Conservation (phyloP, 139 green algal species). For the Chlorella ohadii region DNA sequence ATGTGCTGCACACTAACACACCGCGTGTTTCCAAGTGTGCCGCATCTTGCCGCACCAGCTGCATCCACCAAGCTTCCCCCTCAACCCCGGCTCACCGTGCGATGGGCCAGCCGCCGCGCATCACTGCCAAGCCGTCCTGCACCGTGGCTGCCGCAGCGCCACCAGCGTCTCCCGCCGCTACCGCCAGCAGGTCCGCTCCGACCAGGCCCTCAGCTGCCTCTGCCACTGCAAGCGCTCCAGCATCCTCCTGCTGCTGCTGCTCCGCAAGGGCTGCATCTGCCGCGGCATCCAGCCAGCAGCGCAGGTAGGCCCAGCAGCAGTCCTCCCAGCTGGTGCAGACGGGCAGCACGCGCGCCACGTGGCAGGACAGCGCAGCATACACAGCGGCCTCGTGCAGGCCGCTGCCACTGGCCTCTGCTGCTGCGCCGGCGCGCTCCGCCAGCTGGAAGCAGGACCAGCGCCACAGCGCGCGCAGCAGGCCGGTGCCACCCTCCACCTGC, state of each 20-base stretch:
- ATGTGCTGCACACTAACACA: too few species aligned
- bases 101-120: constrained; percentile 28
- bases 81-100: background rate
- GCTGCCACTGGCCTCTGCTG: background rate
- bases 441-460: constrained; percentile 69
- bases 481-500: constrained; percentile 49
- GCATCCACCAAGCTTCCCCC: too few species aligned
- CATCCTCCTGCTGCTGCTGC: background rate
- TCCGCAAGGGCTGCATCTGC: constrained; percentile 44
- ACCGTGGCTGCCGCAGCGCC: background rate
- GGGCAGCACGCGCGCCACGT: constrained; percentile 60
- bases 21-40: too few species aligned
- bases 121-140: constrained; percentile 6
- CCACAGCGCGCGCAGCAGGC: constrained; percentile 66
- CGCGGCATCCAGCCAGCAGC: constrained; percentile 60
- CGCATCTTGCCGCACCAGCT: too few species aligned
- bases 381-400: constrained; percentile 69
- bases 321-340: constrained; percentile 82
- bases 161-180: background rate
- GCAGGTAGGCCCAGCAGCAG: constrained; percentile 70
- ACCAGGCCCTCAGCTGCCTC: background rate
- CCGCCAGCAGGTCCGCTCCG: constrained; percentile 13
- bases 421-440: constrained; percentile 37
- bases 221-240: background rate
- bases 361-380: constrained; percentile 66